These are phyloP conservation scores for Talaromyces proteolyticus DNA, from an alignment of 495 filamentous ascomycete genomes.

Conservation along the genomic window DNA sequence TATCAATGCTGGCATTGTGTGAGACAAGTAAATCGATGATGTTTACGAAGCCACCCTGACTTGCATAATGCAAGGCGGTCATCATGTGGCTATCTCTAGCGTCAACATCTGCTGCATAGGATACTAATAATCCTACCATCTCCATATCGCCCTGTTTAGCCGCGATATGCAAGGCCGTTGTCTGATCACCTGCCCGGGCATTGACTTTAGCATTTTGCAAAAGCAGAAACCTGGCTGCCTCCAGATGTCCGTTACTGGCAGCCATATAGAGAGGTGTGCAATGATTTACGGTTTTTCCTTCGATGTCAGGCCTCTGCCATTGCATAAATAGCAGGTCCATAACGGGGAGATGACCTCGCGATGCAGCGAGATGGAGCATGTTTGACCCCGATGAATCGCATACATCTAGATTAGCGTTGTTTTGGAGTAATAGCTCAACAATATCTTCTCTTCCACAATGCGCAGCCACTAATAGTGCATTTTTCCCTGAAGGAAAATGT, in stretches of 20 bases:
- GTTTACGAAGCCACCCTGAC: slow-evolving; percentile 23
- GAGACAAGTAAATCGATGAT: slow-evolving; percentile 28
- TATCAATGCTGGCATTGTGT: slow-evolving; percentile 30
- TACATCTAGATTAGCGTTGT: slow-evolving; percentile 25
- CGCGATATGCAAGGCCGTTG: slow-evolving; percentile 37
- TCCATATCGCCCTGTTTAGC: slow-evolving; percentile 28
- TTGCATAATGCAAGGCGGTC: slow-evolving; percentile 37
- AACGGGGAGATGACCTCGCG: slow-evolving; percentile 34
- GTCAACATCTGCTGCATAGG: slow-evolving; percentile 30
- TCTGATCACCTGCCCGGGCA: slow-evolving; percentile 27
- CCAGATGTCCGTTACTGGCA: slow-evolving; percentile 16
- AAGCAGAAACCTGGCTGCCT: slow-evolving; percentile 13
- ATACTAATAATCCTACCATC: slow-evolving; percentile 25
- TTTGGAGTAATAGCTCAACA: slow-evolving; percentile 31
- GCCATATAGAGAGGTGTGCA: slow-evolving; percentile 3
- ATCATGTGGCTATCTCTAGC: slow-evolving; percentile 35
- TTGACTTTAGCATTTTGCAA: slow-evolving; percentile 11
- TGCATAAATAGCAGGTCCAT: slow-evolving; percentile 24
- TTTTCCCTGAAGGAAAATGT: slow-evolving; percentile 28
- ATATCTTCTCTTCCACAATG: slow-evolving; percentile 40
- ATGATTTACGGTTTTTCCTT: too few species aligned
- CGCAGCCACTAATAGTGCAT: slow-evolving; percentile 37
- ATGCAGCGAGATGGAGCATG: slow-evolving; percentile 37
- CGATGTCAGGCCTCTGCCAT: slow-evolving; percentile 27
- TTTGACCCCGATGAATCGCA: slow-evolving; percentile 28